Evolutionary conservation across 305 asterid genomes (phyloP).

Genomic region (Fraxinus velutina): DNA sequence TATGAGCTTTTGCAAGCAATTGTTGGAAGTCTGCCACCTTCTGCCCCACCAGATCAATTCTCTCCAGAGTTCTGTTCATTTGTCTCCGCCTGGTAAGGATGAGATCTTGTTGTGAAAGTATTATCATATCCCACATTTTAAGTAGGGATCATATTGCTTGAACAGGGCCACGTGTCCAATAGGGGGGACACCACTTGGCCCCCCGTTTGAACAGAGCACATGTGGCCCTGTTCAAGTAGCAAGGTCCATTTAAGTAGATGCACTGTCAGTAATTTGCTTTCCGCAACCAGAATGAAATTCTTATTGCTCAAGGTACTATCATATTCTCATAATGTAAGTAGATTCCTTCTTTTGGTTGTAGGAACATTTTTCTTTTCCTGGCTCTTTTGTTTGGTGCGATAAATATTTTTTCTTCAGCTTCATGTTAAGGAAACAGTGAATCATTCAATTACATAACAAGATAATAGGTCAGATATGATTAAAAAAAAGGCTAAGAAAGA

Average conservation of each 20-base stretch:
- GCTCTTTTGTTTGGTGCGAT: background rate
- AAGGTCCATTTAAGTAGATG: background rate
- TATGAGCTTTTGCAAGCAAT: conserved; percentile 91
- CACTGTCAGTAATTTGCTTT: background rate
- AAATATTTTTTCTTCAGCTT: background rate
- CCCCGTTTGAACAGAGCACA: too few species aligned
- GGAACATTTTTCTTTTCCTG: background rate
- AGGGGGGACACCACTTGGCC: too few species aligned
- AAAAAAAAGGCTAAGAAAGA: background rate
- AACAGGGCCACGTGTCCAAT: too few species aligned
- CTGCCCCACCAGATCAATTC: conserved; percentile 96
- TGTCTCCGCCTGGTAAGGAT: conserved; percentile 53
- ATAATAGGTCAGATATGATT: background rate
- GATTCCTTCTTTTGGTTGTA: background rate
- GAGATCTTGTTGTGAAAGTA: background rate
- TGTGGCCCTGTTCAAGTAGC: too few species aligned
- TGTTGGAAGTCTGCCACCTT: conserved; percentile 82
- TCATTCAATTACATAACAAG: background rate
- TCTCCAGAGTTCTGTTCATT: conserved; percentile 95
- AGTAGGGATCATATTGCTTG: too few species aligned
- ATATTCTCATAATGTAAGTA: background rate
- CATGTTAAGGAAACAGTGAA: background rate
- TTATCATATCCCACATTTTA: background rate
- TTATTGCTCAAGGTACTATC: background rate
- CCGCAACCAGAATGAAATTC: conserved; percentile 1